Evolutionary conservation across 306 rosid genomes (phyloP).

Genomic region (Gastrolobium bilobum): DNA sequence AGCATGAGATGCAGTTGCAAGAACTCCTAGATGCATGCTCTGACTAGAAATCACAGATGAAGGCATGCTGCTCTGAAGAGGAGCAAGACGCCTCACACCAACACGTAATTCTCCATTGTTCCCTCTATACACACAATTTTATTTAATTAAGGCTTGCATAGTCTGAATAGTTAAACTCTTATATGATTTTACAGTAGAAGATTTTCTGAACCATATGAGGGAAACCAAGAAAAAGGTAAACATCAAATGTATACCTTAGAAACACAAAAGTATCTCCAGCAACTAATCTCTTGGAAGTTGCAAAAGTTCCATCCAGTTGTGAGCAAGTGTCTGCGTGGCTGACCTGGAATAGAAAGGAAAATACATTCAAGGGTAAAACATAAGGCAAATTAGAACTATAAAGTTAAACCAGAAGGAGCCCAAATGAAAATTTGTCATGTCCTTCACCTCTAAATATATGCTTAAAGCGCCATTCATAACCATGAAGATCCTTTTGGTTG

Average conservation of each 20-base stretch:
- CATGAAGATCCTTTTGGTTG: constrained; percentile 66
- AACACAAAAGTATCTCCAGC: constrained; percentile 85
- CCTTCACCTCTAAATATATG: constrained; percentile 82
- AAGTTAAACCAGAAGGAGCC: neutral
- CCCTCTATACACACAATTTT: constrained; percentile 59
- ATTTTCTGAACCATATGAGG: neutral
- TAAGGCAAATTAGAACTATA: constrained; percentile 13
- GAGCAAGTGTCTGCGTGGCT: constrained; percentile 55
- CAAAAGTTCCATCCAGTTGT: constrained; percentile 91
- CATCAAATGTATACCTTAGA: constrained; percentile 57
- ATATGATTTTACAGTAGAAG: neutral
- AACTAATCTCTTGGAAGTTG: constrained; percentile 76
- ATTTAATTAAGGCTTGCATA: constrained; percentile 27
- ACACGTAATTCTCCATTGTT: constrained; percentile 59
- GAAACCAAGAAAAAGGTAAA: constrained; percentile 5
- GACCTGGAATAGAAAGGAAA: constrained; percentile 51
- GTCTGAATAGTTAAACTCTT: neutral
- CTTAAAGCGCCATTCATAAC: constrained; percentile 83
- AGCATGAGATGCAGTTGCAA: too few species aligned
- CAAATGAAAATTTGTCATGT: constrained; percentile 14
- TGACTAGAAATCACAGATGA: too few species aligned
- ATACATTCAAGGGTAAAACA: constrained; percentile 19
- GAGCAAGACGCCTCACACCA: too few species aligned
- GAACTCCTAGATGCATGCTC: too few species aligned
- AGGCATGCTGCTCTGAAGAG: too few species aligned